phyloP scores from a whole-genome alignment of 441 rosid genomes.

The Lepidium campestre region DNA sequence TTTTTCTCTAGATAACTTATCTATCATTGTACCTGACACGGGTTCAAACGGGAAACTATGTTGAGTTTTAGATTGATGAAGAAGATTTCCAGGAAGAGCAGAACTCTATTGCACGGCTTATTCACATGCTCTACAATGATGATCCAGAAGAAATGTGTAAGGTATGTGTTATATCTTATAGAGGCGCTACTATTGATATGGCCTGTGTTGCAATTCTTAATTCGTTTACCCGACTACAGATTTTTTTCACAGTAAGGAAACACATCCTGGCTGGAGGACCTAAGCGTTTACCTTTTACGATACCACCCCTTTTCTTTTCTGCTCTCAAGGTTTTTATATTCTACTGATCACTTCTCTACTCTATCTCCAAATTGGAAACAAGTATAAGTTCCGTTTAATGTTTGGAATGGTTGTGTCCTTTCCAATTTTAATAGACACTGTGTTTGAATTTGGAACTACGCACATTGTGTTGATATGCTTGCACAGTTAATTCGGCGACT shows the following conservation, averaged over 20 bases:
- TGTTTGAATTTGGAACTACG: neutral
- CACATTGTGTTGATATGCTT: conserved; percentile 1
- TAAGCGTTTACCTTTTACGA: conserved; percentile 73
- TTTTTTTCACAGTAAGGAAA: conserved; percentile 53
- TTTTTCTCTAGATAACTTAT: neutral
- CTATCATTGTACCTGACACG: neutral
- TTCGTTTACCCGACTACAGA: conserved; percentile 21
- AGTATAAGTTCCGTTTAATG: neutral
- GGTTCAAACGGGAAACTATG: neutral
- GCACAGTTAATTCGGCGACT: conserved; percentile 64
- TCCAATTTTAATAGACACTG: neutral
- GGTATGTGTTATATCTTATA: conserved; percentile 36
- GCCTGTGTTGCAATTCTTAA: conserved; percentile 6
- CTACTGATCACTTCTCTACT: conserved; percentile 7
- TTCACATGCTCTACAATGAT: conserved; percentile 76
- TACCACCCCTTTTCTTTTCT: conserved; percentile 85
- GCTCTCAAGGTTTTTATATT: conserved; percentile 70
- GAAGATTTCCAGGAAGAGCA: conserved; percentile 98
- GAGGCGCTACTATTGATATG: neutral
- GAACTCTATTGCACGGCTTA: conserved; percentile 81
- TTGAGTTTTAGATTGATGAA: conserved; percentile 60
- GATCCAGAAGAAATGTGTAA: conserved; percentile 92
- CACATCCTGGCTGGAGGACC: conserved; percentile 84
- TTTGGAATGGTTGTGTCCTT: neutral
- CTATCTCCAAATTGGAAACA: conserved; percentile 3